phyloP scores from a whole-genome alignment of 108 stramenopile genomes.

The Skeletonema menzelii region DNA sequence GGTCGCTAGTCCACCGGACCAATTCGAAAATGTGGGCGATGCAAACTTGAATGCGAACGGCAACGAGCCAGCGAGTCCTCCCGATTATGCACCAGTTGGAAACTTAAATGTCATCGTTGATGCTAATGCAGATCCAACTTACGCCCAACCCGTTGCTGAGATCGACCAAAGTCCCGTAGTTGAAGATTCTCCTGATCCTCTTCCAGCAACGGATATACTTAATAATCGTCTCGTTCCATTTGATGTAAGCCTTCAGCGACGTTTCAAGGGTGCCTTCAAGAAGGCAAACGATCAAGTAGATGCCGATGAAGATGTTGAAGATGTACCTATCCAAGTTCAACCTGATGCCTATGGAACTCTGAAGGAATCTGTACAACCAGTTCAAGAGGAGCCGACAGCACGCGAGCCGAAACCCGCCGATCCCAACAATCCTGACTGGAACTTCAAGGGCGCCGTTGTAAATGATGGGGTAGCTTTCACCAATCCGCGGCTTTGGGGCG shows the following conservation, averaged over 20 bases:
- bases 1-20: neutral
- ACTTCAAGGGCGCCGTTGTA: neutral
- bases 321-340: neutral
- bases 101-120: neutral
- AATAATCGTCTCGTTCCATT: neutral
- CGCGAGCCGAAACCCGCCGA: neutral
- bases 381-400: neutral
- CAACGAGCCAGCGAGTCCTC: neutral
- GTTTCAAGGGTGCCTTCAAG: neutral
- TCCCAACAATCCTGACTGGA: neutral
- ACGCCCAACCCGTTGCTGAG: neutral
- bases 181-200: neutral
- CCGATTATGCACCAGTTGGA: neutral
- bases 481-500: slow-evolving; percentile 10
- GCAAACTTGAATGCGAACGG: neutral
- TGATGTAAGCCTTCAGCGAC: neutral
- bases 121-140: neutral
- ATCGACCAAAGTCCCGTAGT: neutral
- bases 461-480: neutral
- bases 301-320: neutral
- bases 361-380: neutral
- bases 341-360: neutral
- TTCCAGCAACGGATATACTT: neutral
- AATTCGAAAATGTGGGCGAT: neutral
- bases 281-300: neutral